Base-by-base conservation (phyloP, 441 rosid species). In the Pelargonium cotyledonis region DNA sequence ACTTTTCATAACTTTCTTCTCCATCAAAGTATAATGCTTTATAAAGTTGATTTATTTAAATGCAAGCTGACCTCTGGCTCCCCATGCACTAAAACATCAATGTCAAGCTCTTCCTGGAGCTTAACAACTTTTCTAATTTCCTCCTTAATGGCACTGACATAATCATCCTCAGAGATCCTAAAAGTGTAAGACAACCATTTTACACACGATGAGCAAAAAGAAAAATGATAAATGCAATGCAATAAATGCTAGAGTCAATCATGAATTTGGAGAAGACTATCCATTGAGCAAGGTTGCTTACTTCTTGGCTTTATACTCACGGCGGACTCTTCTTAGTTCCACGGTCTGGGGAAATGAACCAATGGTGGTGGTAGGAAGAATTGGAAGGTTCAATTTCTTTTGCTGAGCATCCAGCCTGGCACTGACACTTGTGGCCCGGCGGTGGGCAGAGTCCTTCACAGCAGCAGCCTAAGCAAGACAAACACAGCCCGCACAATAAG, bases 11-110 rank as follows among this genome's bases (percentile, higher is more conserved):
- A 38, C 41, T 38, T 38, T 38, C 41, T 38, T 38, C 41, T 38
- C 41, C 41, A 38, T 38, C 41, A 38, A 38, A 38, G 41, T 38
- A 38, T 38, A 38, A 7, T 38, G 41, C 7, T 5, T 6, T 38
- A 4, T 38, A 38, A 38, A 38, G 41, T 38, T 38, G 5, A 4
- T 38, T 6, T 6, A 38, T 38, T 38, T 38, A 38, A 66, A 57
- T 18, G 66, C 0, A 57, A 77, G 46, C 41, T 80, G 70, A 89
- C 98, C 96, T 93, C 98, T n/a, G 97, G 97, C 87, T 93, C 97
- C 80, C 98, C 98, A n/a, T 91, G 97, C 66, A 93, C 98, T 71
- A 93, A 79, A 70, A 93, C 98, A 85, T 93, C 98, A 71, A 93
- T 93, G 74, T 93, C 96, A 47, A 93, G 94, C 57, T 90, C 98